Percentiles rank a stretch among this genome's conserved stretches.
Conservation (phyloP, 2,329 filamentous ascomycete species). For the Beauveria bassiana region DNA sequence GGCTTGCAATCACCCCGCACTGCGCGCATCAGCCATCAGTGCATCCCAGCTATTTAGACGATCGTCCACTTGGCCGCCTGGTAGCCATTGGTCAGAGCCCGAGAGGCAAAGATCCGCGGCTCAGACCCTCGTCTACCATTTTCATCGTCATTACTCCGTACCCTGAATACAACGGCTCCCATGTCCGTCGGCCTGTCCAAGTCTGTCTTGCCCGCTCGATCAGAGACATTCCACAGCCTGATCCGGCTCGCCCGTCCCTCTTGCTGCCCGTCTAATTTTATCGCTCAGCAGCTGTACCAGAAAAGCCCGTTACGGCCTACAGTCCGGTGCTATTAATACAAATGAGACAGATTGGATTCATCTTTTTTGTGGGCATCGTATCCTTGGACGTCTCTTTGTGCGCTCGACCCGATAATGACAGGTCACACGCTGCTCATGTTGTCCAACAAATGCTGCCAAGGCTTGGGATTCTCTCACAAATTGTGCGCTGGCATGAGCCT, state of each 20-base stretch:
- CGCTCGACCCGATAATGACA: conserved; percentile 2
- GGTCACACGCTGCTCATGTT: conserved; percentile 5
- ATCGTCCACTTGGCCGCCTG: not conserved
- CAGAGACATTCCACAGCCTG: not conserved
- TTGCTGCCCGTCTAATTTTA: not conserved
- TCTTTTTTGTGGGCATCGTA: conserved; percentile 4
- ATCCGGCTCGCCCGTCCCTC: not conserved
- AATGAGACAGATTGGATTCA: not conserved
- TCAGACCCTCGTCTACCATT: not conserved
- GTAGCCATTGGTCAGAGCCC: conserved; percentile 4
- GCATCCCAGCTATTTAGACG: not conserved
- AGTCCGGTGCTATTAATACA: conserved; percentile 3
- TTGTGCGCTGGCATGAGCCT: not conserved
- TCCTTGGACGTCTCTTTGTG: not conserved
- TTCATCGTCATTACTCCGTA: too few species aligned
- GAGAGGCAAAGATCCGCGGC: not conserved
- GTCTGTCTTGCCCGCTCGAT: not conserved
- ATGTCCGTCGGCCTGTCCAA: not conserved
- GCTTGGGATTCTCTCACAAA: not conserved
- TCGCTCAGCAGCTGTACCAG: not conserved
- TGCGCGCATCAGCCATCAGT: not conserved
- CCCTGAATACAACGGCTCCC: not conserved
- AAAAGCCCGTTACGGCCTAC: not conserved
- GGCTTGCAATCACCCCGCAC: not conserved
- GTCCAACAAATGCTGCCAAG: conserved; percentile 6